phyloP scores from a whole-genome alignment of 768 basidiomycete genomes.

The Boletus fagicola region DNA sequence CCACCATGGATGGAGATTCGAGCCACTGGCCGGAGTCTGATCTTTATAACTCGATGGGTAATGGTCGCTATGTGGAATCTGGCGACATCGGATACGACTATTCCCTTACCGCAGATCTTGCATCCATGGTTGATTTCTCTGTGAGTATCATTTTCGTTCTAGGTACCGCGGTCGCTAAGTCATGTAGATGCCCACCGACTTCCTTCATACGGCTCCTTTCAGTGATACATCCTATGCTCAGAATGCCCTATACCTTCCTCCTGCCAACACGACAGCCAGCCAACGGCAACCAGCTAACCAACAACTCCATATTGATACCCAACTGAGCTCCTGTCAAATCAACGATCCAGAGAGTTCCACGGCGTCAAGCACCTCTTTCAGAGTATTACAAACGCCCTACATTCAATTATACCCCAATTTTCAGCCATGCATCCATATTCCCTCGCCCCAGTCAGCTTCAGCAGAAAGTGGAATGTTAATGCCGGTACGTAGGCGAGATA shows the following conservation, averaged over 20 bases:
- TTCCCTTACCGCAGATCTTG: not conserved
- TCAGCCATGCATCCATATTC: constrained; percentile 4
- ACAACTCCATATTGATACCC: constrained; percentile 23
- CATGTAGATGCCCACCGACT: constrained; percentile 3
- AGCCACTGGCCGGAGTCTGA: constrained; percentile 2
- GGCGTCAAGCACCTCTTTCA: constrained; percentile 12
- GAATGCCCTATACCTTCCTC: not conserved
- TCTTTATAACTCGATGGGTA: not conserved
- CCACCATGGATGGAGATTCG: constrained; percentile 18
- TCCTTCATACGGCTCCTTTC: not conserved
- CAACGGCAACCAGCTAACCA: constrained; percentile 10
- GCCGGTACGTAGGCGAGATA: constrained; percentile 8
- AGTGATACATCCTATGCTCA: not conserved
- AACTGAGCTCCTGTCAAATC: constrained; percentile 2
- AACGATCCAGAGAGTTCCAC: constrained; percentile 19
- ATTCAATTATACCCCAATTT: not conserved
- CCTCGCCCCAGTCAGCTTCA: constrained; percentile 13
- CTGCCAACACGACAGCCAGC: not conserved
- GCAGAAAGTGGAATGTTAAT: constrained; percentile 1
- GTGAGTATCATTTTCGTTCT: constrained; percentile 14
- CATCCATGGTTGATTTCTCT: not conserved
- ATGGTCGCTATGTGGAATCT: not conserved
- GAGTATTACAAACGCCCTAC: constrained; percentile 11
- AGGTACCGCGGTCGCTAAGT: constrained; percentile 1
- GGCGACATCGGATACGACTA: not conserved